These are phyloP conservation scores for Aspergillus ellipticus DNA, from an alignment of 495 filamentous ascomycete genomes.

Conservation along the genomic window DNA sequence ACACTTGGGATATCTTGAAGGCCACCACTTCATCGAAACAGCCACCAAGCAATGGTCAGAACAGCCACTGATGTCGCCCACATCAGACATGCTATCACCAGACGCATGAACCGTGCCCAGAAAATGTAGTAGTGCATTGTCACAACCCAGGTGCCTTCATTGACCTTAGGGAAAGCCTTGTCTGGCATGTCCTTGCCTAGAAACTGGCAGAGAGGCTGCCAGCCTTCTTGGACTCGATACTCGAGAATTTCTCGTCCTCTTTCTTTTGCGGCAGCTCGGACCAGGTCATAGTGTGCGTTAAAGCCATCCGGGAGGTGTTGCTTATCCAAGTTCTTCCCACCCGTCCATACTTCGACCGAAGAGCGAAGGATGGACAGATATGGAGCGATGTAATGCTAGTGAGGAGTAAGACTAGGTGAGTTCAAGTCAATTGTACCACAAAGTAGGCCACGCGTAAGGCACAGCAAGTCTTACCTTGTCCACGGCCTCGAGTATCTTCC, in stretches of 20 bases:
- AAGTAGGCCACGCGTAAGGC: neutral
- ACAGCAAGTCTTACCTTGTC: neutral
- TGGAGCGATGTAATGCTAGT: too few species aligned
- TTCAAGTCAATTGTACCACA: neutral
- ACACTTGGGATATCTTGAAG: too few species aligned
- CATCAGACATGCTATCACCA: too few species aligned
- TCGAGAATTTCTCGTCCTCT: constrained; percentile 1
- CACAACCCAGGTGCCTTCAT: neutral
- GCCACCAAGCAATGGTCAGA: too few species aligned
- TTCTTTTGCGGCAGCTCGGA: neutral
- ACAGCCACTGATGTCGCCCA: too few species aligned
- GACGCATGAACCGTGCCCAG: too few species aligned
- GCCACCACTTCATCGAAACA: too few species aligned
- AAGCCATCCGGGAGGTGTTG: neutral
- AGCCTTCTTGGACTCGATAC: neutral
- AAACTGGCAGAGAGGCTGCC: constrained; percentile 8
- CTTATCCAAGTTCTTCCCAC: neutral
- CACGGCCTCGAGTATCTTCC: neutral
- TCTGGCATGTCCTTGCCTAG: neutral
- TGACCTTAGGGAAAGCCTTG: neutral
- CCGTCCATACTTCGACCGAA: neutral
- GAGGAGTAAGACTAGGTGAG: neutral
- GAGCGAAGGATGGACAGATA: too few species aligned
- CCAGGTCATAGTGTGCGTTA: constrained; percentile 1
- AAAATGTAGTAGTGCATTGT: too few species aligned